phyloP scores from a whole-genome alignment of 352 stramenopile genomes.

The Pythium plurisporium region DNA sequence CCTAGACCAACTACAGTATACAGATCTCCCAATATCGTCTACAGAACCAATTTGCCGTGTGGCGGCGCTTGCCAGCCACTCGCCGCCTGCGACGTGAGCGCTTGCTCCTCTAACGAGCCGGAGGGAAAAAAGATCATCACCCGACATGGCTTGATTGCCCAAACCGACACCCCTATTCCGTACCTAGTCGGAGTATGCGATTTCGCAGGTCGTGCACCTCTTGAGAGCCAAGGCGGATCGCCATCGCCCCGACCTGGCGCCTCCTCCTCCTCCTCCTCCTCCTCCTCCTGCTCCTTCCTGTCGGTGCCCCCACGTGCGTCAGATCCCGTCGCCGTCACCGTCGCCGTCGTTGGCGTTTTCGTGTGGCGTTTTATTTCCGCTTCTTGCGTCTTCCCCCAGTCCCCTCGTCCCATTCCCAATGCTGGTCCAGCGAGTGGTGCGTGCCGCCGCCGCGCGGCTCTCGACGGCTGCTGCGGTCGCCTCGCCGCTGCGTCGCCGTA shows the following conservation, averaged over 20 bases:
- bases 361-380: conserved; percentile 8
- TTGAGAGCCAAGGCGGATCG: not conserved
- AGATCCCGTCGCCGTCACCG: not conserved
- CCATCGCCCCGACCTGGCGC: not conserved
- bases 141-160: conserved; percentile 13
- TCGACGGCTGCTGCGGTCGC: not conserved
- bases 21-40: no score
- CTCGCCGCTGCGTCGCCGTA: not conserved
- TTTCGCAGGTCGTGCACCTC: conserved; percentile 11
- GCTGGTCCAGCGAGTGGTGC: conserved; percentile 20
- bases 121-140: conserved; percentile 13
- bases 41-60: no score
- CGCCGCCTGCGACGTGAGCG: conserved; percentile 12
- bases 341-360: not conserved
- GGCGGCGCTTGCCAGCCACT: not conserved
- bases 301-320: not conserved
- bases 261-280: not conserved
- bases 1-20: no score
- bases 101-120: not conserved
- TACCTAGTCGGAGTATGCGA: conserved; percentile 21
- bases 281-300: not conserved
- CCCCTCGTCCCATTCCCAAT: not conserved
- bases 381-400: conserved; percentile 3
- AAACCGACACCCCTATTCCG: conserved; percentile 19
- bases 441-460: not conserved